Evolutionary conservation across 768 basidiomycete species (phyloP).

Genomic region (Kwoniella europaea): DNA sequence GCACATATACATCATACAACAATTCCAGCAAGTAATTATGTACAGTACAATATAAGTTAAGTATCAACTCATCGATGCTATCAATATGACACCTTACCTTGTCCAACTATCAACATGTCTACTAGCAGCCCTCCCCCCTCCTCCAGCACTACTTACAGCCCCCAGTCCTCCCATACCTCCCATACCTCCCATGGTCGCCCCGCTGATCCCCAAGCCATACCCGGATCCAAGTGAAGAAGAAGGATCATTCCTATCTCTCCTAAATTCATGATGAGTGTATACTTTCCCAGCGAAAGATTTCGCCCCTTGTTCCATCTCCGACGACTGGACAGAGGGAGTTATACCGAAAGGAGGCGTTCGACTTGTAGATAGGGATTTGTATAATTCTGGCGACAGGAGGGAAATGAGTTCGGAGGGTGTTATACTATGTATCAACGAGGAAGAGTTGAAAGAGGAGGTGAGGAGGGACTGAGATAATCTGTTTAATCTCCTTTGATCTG

Average conservation of each 20-base stretch:
- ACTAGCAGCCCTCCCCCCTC: conserved; percentile 37
- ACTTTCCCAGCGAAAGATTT: conserved; percentile 50
- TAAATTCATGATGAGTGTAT: conserved; percentile 43
- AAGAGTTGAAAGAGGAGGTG: not conserved
- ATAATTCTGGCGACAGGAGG: conserved; percentile 31
- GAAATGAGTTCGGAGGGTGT: conserved; percentile 37
- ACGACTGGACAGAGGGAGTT: conserved; percentile 1
- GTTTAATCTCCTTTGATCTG: conserved; percentile 20
- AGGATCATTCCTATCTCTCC: conserved; percentile 19
- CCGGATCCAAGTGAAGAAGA: conserved; percentile 19
- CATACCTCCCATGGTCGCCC: conserved; percentile 4
- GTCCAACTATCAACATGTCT: conserved; percentile 45
- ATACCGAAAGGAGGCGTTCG: conserved; percentile 40
- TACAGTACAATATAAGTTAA: too few species aligned
- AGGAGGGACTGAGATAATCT: conserved; percentile 14
- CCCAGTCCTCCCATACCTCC: conserved; percentile 14
- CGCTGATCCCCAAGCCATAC: conserved; percentile 1
- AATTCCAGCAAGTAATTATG: too few species aligned
- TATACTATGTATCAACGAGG: conserved; percentile 24
- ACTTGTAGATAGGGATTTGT: conserved; percentile 25
- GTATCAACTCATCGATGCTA: not conserved
- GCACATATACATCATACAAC: too few species aligned
- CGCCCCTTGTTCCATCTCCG: conserved; percentile 24
- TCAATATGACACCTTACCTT: not conserved
- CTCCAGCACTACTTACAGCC: conserved; percentile 1